These are phyloP conservation scores for Blakeslea trispora DNA, from an alignment of 371 early-diverging fungal genomes.

Conservation along the genomic window DNA sequence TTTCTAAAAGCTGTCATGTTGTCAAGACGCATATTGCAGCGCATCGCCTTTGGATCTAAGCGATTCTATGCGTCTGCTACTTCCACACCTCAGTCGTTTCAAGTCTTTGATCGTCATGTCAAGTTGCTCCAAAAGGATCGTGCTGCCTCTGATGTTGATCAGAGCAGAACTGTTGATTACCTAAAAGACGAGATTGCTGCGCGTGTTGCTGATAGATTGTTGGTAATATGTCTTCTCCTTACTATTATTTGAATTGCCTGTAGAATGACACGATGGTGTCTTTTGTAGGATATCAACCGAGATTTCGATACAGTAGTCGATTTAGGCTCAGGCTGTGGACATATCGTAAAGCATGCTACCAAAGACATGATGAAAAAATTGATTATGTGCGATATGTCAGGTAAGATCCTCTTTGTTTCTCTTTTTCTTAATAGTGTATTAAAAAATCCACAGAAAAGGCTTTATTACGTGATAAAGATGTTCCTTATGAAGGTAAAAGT, in stretches of 20 bases:
- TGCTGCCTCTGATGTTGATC: constrained; percentile 61
- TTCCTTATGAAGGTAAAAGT: not conserved
- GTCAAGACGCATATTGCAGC: too few relatives aligned
- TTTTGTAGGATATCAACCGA: constrained; percentile 71
- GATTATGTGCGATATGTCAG: constrained; percentile 88
- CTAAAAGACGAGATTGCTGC: constrained; percentile 90
- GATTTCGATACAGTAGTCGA: constrained; percentile 85
- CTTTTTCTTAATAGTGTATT: too few relatives aligned
- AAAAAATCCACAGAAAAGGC: constrained; percentile 30
- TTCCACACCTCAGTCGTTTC: constrained; percentile 39
- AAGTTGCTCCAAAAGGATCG: constrained; percentile 83
- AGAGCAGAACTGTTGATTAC: constrained; percentile 85
- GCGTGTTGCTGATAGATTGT: constrained; percentile 84
- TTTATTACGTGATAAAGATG: not conserved
- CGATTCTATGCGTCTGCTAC: constrained; percentile 18
- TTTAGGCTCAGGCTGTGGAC: constrained; percentile 89
- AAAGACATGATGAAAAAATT: constrained; percentile 79
- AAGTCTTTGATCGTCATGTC: constrained; percentile 75
- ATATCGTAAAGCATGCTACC: constrained; percentile 80
- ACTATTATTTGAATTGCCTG: too few relatives aligned
- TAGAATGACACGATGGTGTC: too few relatives aligned
- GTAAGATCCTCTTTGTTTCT: too few relatives aligned
- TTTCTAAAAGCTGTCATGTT: too few relatives aligned
- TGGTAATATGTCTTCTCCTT: too few relatives aligned
- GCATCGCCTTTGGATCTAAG: too few relatives aligned